Conservation (phyloP, 257 asterid species). For the Solanum virginianum region DNA sequence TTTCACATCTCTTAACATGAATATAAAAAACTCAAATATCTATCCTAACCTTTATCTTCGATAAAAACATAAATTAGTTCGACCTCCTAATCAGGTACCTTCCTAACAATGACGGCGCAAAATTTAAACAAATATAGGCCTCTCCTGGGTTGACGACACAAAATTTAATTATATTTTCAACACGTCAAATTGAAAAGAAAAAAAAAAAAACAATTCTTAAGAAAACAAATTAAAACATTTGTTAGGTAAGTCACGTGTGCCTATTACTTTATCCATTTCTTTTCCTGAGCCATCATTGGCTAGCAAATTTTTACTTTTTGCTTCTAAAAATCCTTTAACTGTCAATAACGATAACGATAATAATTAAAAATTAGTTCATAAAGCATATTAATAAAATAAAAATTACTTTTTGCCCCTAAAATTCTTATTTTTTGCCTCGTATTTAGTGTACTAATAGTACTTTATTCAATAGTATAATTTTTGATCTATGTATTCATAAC, state of each 20-base stretch:
- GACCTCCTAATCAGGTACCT: not conserved
- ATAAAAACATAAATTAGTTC: not conserved
- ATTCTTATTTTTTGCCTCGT: too few relatives aligned
- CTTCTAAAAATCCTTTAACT: not conserved
- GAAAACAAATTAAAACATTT: not conserved
- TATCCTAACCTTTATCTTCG: too few relatives aligned
- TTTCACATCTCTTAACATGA: rapidly evolving
- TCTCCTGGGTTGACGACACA: rapidly evolving
- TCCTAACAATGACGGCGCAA: not conserved
- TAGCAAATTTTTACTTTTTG: not conserved
- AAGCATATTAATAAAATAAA: too few relatives aligned
- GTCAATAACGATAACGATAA: not conserved
- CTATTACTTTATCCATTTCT: not conserved
- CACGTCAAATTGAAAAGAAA: not conserved
- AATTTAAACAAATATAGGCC: not conserved
- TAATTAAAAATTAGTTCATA: not conserved
- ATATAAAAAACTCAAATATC: too few relatives aligned
- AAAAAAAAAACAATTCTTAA: not conserved
- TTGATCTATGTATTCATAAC: not conserved
- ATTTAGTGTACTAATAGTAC: too few relatives aligned
- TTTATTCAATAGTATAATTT: too few relatives aligned
- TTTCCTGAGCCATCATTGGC: not conserved
- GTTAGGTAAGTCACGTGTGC: not conserved
- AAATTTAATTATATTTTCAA: not conserved
- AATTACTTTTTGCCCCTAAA: not conserved